phyloP scores from a whole-genome alignment of 2,329 filamentous ascomycete genomes.

The Parastagonospora avenae region DNA sequence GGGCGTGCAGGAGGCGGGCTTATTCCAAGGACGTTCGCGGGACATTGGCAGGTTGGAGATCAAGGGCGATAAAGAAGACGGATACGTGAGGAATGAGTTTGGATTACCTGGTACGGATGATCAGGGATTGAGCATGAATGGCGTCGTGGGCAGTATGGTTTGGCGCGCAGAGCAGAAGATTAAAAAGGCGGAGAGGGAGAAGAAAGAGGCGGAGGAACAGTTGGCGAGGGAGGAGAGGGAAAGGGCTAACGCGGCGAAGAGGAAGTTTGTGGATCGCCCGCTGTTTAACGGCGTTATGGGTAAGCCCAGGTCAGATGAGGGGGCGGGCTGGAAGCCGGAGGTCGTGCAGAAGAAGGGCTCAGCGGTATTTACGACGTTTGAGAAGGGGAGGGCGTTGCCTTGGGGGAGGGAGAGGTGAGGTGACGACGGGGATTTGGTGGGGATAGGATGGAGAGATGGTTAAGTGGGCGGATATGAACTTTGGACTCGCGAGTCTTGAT shows the following conservation, averaged over 20 bases:
- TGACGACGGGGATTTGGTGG: too few relatives aligned
- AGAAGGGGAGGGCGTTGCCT: too few relatives aligned
- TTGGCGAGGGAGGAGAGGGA: not conserved
- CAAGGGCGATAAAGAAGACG: conserved; percentile 1
- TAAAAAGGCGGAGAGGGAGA: conserved; percentile 2
- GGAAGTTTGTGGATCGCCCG: conserved; percentile 5
- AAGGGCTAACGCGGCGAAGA: not conserved
- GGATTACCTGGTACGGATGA: conserved; percentile 14
- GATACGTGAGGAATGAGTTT: conserved; percentile 14
- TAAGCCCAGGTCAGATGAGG: conserved; percentile 21
- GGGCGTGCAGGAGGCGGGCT: conserved; percentile 7
- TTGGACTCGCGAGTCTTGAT: too few relatives aligned
- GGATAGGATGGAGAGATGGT: too few relatives aligned
- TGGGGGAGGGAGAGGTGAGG: too few relatives aligned
- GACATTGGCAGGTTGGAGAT: not conserved
- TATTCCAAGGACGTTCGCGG: conserved; percentile 4
- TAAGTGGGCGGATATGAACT: too few relatives aligned
- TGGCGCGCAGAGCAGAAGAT: conserved; percentile 5
- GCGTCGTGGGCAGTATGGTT: conserved; percentile 9
- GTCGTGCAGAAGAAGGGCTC: too few relatives aligned
- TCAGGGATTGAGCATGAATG: conserved; percentile 3
- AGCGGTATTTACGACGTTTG: too few relatives aligned
- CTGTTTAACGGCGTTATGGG: conserved; percentile 27
- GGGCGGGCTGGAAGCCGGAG: not conserved
- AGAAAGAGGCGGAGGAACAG: not conserved